These are phyloP conservation scores for Prunus davidiana DNA, from an alignment of 306 rosid genomes.

Conservation along the genomic window DNA sequence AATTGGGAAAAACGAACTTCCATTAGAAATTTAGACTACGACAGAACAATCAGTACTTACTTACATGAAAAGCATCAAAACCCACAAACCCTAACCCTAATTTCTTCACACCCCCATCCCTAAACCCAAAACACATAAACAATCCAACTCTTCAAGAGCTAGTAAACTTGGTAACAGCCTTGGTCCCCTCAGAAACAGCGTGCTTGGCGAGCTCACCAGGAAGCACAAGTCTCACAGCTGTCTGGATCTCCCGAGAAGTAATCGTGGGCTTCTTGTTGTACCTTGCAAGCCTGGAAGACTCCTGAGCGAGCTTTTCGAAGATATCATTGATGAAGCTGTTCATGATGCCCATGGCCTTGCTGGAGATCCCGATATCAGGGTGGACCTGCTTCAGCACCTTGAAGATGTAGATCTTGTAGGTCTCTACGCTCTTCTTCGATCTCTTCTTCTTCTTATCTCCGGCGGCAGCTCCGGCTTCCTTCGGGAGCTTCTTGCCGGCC, in stretches of 20 bases:
- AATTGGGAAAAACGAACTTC: background rate
- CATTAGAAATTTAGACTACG: background rate
- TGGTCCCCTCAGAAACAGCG: conserved; percentile 78
- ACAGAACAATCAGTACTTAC: background rate
- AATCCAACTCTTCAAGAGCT: conserved; percentile 38
- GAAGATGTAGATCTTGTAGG: conserved; percentile 81
- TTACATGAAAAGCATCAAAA: background rate
- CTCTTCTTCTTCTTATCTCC: conserved; percentile 74
- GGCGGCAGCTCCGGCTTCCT: conserved; percentile 49
- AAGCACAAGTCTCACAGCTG: conserved; percentile 68
- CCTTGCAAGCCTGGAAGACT: conserved; percentile 55
- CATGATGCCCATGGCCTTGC: conserved; percentile 90
- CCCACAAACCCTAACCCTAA: background rate
- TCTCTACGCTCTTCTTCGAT: conserved; percentile 57
- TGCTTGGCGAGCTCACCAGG: conserved; percentile 83
- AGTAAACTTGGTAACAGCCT: conserved; percentile 70
- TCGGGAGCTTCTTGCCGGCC: conserved; percentile 73
- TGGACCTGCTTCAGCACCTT: conserved; percentile 82
- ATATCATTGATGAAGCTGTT: conserved; percentile 76
- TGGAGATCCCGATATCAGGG: conserved; percentile 76
- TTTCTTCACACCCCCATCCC: background rate
- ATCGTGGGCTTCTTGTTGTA: conserved; percentile 76
- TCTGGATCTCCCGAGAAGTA: conserved; percentile 76
- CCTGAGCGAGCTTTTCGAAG: conserved; percentile 82
- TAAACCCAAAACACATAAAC: background rate